These are phyloP conservation scores for Galium porrigens DNA, from an alignment of 305 asterid genomes.

Conservation along the genomic window DNA sequence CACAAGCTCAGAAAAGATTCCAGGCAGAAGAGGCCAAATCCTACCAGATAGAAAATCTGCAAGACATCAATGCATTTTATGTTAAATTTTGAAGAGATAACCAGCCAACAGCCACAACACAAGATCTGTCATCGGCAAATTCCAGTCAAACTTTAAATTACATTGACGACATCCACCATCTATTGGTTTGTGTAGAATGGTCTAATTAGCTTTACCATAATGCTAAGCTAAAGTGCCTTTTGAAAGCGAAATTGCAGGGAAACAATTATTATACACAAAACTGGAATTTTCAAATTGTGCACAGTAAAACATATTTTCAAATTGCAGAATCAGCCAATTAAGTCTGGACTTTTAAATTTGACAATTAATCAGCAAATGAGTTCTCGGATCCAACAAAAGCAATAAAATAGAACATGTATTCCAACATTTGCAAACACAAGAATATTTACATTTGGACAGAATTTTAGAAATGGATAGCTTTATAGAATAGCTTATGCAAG, in stretches of 20 bases:
- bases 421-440: not conserved
- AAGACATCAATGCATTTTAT: conserved; percentile 13
- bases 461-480: not conserved
- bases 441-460: not conserved
- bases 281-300: not conserved
- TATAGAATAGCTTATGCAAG: not conserved
- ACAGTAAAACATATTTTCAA: not conserved
- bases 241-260: not conserved
- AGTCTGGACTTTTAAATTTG: not conserved
- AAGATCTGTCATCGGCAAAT: too few relatives aligned
- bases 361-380: not conserved
- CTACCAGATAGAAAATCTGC: conserved; percentile 91
- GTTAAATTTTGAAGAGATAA: not conserved
- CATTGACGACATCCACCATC: not conserved
- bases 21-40: conserved; percentile 77
- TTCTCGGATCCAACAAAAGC: not conserved
- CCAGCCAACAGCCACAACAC: not conserved
- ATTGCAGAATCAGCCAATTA: too few relatives aligned
- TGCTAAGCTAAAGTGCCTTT: not conserved
- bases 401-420: not conserved
- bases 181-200: not conserved
- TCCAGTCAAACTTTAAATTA: not conserved
- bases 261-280: not conserved
- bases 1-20: conserved; percentile 77
- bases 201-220: not conserved